A percentile compares a stretch with the other conserved stretches of the same genome.
Conservation (phyloP, 208 protist species). For the Acanthamoeba lenticulata region DNA sequence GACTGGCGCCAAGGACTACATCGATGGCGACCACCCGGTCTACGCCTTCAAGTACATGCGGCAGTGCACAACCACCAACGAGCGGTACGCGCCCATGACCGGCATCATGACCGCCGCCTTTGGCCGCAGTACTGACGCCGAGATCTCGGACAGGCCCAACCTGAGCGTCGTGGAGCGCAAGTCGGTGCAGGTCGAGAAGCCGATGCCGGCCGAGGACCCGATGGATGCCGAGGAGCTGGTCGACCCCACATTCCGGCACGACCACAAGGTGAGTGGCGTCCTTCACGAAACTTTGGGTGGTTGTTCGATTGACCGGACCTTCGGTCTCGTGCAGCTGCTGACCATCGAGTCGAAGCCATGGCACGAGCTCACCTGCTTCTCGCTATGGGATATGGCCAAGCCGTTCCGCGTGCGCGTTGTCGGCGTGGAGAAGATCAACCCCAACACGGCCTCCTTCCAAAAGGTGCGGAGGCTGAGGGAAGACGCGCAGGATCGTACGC, state of each 20-base stretch:
- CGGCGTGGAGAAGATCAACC: conserved; percentile 55
- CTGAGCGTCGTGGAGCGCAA: background rate
- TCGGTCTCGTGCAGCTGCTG: background rate
- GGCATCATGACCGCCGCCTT: background rate
- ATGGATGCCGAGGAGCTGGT: conserved; percentile 61
- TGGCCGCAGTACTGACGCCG: background rate
- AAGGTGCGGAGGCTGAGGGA: background rate
- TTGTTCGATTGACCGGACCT: background rate
- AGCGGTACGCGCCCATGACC: background rate
- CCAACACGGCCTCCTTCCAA: conserved; percentile 52
- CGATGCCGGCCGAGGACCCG: background rate
- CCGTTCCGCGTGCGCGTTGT: conserved; percentile 46
- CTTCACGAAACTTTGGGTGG: background rate
- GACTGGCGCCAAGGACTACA: background rate
- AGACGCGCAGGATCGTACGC: background rate
- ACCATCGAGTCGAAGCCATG: conserved; percentile 11
- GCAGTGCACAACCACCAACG: conserved; percentile 25
- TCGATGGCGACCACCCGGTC: conserved; percentile 1
- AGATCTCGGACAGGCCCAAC: background rate
- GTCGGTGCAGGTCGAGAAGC: background rate
- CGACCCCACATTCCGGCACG: conserved; percentile 25
- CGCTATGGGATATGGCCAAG: conserved; percentile 45
- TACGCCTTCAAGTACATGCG: conserved; percentile 36
- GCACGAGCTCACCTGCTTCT: conserved; percentile 41
- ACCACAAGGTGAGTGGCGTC: background rate